These are phyloP conservation scores for Dioscorea zingiberensis DNA, from an alignment of 106 monocot species.

Conservation along the genomic window DNA sequence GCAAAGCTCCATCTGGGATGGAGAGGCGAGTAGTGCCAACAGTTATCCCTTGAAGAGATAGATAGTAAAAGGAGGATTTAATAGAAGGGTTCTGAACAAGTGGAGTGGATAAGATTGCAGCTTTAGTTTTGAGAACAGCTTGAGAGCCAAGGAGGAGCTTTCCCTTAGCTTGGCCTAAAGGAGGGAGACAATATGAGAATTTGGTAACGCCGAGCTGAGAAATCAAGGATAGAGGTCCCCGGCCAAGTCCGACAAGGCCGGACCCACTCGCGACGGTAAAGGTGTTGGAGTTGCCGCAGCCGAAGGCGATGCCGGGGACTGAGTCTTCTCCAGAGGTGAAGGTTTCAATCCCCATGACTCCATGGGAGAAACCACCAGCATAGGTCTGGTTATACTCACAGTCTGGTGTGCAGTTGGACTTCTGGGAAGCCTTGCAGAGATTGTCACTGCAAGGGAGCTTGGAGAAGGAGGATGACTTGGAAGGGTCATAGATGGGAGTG, in stretches of 20 bases:
- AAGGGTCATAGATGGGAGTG: conserved; percentile 14
- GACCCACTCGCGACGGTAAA: neutral
- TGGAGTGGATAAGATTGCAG: conserved; percentile 6
- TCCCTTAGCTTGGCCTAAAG: neutral
- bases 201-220: conserved; percentile 15
- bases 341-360: neutral
- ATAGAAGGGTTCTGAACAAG: conserved; percentile 11
- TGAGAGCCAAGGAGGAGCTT: conserved; percentile 11
- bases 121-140: neutral
- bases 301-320: neutral
- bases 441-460: conserved; percentile 10
- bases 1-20: conserved; percentile 29
- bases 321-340: neutral
- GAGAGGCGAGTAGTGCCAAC: conserved; percentile 27
- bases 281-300: neutral
- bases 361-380: neutral
- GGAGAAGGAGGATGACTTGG: conserved; percentile 8
- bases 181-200: conserved; percentile 52
- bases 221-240: conserved; percentile 22
- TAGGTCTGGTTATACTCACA: neutral
- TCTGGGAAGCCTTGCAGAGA: conserved; percentile 10
- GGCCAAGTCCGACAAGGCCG: conserved; percentile 30
- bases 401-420: neutral
- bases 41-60: conserved; percentile 42
- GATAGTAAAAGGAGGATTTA: conserved; percentile 39